Percentiles rank a stretch among this genome's conserved stretches.
These are phyloP conservation scores for Aureobasidium sp. DNA, from an alignment of 2,329 filamentous ascomycete species.

Conservation along the genomic window DNA sequence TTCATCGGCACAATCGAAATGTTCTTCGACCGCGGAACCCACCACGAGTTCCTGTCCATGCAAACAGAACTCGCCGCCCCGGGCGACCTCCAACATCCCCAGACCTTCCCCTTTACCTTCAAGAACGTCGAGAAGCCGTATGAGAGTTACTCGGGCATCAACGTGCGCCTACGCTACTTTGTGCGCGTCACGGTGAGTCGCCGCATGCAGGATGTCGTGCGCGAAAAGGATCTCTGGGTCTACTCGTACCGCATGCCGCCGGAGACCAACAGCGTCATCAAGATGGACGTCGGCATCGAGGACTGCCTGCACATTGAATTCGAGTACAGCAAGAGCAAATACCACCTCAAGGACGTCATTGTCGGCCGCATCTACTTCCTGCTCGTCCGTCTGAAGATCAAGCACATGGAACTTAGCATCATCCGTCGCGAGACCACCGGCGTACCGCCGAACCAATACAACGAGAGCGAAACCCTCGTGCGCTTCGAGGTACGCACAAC, in stretches of 20 bases:
- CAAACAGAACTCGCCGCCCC: constrained; percentile 95
- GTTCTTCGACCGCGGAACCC: constrained; percentile 99
- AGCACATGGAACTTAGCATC: constrained; percentile 98
- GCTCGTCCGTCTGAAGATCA: constrained; percentile 94
- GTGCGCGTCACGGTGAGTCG: constrained; percentile 92
- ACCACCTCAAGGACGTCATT: constrained; percentile 98
- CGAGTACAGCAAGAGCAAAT: constrained; percentile 98
- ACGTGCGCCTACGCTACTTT: constrained; percentile 98
- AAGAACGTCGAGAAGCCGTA: constrained; percentile 99
- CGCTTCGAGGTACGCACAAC: constrained; percentile 66
- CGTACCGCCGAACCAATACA: constrained; percentile 95
- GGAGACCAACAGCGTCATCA: constrained; percentile 96
- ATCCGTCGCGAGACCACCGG: constrained; percentile 95
- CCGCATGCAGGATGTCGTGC: constrained; percentile 94
- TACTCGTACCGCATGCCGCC: constrained; percentile 97
- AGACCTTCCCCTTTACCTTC: constrained; percentile 99
- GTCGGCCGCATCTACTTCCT: constrained; percentile 98
- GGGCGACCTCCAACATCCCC: constrained; percentile 94
- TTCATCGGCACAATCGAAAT: constrained; percentile 99
- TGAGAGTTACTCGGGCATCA: constrained; percentile 99
- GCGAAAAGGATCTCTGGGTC: constrained; percentile 99
- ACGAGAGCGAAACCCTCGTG: constrained; percentile 96
- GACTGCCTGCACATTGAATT: constrained; percentile 99
- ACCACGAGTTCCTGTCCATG: constrained; percentile 96
- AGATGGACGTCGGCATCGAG: constrained; percentile 99